phyloP scores from a whole-genome alignment of 2,329 filamentous ascomycete species.

The Ambrosiella xylebori region DNA sequence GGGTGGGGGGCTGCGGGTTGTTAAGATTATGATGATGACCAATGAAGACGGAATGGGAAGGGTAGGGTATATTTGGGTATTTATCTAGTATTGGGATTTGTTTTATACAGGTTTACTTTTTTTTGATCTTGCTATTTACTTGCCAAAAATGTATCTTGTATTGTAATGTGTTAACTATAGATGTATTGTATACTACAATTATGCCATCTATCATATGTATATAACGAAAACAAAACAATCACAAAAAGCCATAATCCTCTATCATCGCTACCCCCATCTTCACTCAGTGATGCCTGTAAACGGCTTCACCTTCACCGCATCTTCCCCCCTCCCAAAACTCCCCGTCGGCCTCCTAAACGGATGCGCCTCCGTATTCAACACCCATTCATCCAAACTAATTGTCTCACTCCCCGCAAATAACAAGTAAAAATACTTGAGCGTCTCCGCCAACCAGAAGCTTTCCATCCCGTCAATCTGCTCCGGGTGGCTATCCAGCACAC shows the following conservation, averaged over 20 bases:
- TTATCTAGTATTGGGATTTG: too few relatives aligned
- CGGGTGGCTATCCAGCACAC: constrained; percentile 34
- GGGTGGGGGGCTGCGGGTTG: too few relatives aligned
- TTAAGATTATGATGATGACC: too few relatives aligned
- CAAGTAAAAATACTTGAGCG: constrained; percentile 81
- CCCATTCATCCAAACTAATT: constrained; percentile 52
- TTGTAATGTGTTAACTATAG: too few relatives aligned
- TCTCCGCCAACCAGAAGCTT: constrained; percentile 83
- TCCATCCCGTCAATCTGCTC: constrained; percentile 51
- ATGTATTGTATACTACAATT: too few relatives aligned
- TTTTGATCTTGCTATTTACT: too few relatives aligned
- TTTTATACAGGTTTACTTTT: too few relatives aligned
- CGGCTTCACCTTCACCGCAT: not conserved
- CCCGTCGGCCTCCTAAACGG: constrained; percentile 32
- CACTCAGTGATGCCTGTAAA: not conserved
- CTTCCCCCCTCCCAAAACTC: constrained; percentile 10
- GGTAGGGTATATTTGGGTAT: too few relatives aligned
- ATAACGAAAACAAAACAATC: not conserved
- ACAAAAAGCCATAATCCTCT: not conserved
- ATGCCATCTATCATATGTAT: not conserved
- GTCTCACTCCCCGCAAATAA: constrained; percentile 52
- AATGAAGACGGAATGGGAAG: too few relatives aligned
- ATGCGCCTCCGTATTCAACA: constrained; percentile 47
- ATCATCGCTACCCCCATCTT: not conserved
- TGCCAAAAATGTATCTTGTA: too few relatives aligned